These are phyloP conservation scores for Tricholoma bakamatsutake DNA, from an alignment of 768 basidiomycete species.

Conservation along the genomic window DNA sequence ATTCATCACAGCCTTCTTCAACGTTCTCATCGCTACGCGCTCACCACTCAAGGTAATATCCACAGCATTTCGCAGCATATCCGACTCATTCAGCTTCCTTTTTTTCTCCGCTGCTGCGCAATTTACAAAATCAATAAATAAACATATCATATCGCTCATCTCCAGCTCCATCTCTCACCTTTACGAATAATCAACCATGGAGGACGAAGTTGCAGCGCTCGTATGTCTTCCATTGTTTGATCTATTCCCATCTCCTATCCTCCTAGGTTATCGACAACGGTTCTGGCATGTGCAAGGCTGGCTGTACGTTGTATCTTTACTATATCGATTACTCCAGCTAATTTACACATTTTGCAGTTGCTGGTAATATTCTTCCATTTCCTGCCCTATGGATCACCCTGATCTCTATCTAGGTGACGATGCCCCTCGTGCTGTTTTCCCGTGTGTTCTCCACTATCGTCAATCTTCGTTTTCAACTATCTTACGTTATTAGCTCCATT, in stretches of 20 bases:
- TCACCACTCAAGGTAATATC: constrained; percentile 4
- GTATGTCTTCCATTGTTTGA: constrained; percentile 34
- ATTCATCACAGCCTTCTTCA: constrained; percentile 19
- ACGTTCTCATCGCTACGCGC: constrained; percentile 16
- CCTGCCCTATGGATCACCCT: constrained; percentile 1
- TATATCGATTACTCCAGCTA: constrained; percentile 14
- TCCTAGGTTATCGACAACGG: constrained; percentile 83
- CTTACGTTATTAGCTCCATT: constrained; percentile 55
- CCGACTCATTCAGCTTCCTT: constrained; percentile 10
- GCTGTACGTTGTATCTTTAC: constrained; percentile 58
- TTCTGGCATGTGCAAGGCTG: constrained; percentile 99
- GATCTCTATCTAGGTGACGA: constrained; percentile 63
- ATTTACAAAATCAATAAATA: background rate
- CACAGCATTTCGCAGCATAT: constrained; percentile 20
- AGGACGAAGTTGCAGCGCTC: constrained; percentile 44
- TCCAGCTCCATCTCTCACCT: constrained; percentile 11
- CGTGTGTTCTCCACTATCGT: constrained; percentile 50
- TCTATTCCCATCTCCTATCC: background rate
- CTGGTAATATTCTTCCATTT: constrained; percentile 38
- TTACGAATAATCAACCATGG: constrained; percentile 37
- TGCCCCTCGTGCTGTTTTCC: constrained; percentile 89
- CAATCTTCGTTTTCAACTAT: constrained; percentile 2
- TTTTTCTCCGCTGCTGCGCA: constrained; percentile 1
- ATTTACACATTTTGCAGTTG: constrained; percentile 37
- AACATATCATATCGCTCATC: background rate